Evolutionary conservation across 768 basidiomycete species (phyloP).

Genomic region (Paxillus involutus): DNA sequence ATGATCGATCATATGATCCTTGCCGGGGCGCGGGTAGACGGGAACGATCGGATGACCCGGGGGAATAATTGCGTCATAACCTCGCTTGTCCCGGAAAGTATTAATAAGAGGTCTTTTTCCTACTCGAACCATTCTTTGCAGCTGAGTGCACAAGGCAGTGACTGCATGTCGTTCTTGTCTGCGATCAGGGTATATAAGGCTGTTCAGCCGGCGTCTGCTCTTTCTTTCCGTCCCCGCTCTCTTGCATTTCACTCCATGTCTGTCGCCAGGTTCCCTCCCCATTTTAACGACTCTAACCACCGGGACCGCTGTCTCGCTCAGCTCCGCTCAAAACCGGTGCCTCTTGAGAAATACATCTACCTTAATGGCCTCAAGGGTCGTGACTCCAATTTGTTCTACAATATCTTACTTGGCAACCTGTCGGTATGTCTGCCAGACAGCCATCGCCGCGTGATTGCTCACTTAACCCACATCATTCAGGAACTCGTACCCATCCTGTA

Average conservation of each 20-base stretch:
- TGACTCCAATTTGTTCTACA: constrained; percentile 66
- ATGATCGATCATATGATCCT: too few relatives aligned
- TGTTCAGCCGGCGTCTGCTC: neutral
- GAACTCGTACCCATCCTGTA: constrained; percentile 71
- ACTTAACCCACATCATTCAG: constrained; percentile 17
- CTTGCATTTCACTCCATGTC: constrained; percentile 28
- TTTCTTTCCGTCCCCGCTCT: constrained; percentile 9
- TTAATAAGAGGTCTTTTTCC: too few relatives aligned
- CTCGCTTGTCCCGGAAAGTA: too few relatives aligned
- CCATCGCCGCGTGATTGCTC: neutral
- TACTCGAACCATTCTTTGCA: neutral
- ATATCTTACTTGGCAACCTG: constrained; percentile 60
- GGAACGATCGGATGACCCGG: too few relatives aligned
- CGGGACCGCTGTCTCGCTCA: constrained; percentile 55
- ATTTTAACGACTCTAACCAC: constrained; percentile 50
- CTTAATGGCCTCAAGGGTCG: constrained; percentile 62
- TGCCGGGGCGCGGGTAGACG: too few relatives aligned
- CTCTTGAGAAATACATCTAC: constrained; percentile 72
- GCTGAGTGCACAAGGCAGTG: neutral
- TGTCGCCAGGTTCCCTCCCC: constrained; percentile 43
- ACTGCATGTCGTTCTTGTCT: neutral
- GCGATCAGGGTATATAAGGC: constrained; percentile 10
- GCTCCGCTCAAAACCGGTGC: constrained; percentile 52
- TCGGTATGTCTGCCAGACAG: constrained; percentile 35
- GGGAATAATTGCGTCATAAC: too few relatives aligned